These are phyloP conservation scores for Ophiostoma ulmi DNA, from an alignment of 2,329 filamentous ascomycete species.

Conservation along the genomic window DNA sequence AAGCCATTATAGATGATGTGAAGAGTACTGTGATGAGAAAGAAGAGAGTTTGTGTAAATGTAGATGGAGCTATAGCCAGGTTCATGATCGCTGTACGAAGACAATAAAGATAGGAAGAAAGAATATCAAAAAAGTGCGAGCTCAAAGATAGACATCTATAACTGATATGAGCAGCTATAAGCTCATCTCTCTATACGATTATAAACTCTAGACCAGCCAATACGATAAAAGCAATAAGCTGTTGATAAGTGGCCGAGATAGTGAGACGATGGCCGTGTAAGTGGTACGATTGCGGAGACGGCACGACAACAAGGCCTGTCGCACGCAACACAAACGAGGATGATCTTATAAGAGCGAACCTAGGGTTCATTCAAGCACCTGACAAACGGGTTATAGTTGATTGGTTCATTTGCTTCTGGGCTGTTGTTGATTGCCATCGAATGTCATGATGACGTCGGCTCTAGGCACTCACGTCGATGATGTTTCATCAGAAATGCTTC, in stretches of 20 bases:
- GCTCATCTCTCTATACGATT: neutral
- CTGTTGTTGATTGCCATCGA: neutral
- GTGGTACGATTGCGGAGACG: slow-evolving; percentile 25
- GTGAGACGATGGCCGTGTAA: slow-evolving; percentile 3
- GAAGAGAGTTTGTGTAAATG: neutral
- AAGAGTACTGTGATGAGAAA: neutral
- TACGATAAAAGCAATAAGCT: neutral
- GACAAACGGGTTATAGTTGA: neutral
- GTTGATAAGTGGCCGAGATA: neutral
- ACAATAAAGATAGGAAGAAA: neutral
- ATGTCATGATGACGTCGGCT: neutral
- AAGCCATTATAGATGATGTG: neutral
- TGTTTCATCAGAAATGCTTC: neutral
- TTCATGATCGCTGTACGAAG: neutral
- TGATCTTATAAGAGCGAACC: slow-evolving; percentile 27
- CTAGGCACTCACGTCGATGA: neutral
- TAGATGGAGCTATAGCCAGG: neutral
- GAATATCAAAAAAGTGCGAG: neutral
- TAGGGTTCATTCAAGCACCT: slow-evolving; percentile 15
- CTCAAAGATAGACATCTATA: neutral
- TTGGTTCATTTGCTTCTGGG: neutral
- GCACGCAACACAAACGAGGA: slow-evolving; percentile 36
- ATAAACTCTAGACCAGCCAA: neutral
- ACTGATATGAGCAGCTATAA: neutral
- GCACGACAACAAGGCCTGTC: slow-evolving; percentile 7